Evolutionary conservation across 140 eudicot genomes (phyloP).

Genomic region (Bidens hawaiensis): DNA sequence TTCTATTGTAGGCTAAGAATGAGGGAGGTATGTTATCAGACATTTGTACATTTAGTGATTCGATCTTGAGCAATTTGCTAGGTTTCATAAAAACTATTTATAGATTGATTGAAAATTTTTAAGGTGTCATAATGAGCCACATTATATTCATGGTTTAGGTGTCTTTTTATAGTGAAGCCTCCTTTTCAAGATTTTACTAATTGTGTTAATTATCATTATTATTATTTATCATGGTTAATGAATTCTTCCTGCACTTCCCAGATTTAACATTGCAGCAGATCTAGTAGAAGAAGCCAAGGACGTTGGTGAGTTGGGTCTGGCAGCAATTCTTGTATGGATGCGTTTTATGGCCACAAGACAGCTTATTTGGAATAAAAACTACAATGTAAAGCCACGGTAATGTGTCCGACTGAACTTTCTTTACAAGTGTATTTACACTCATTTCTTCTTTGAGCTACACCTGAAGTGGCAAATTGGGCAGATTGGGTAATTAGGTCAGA

Average conservation of each 20-base stretch:
- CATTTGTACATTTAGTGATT: neutral
- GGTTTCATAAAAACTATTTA: neutral
- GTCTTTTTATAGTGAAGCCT: neutral
- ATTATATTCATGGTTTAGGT: slow-evolving; percentile 7
- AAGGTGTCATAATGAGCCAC: neutral
- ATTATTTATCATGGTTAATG: neutral
- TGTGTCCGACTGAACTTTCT: neutral
- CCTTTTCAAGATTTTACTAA: neutral
- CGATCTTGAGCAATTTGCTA: neutral
- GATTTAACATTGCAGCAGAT: slow-evolving; percentile 98
- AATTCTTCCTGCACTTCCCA: slow-evolving; percentile 30
- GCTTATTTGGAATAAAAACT: slow-evolving; percentile 95
- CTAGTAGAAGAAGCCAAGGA: slow-evolving; percentile 70
- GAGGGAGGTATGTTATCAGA: neutral
- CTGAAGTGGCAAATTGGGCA: neutral
- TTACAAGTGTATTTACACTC: slow-evolving; percentile 2
- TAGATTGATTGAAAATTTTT: neutral
- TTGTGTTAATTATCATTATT: slow-evolving; percentile 6
- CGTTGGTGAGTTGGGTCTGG: slow-evolving; percentile 81
- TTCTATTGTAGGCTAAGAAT: slow-evolving; percentile 4
- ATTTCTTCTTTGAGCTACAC: neutral
- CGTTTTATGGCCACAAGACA: slow-evolving; percentile 99
- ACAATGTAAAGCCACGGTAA: slow-evolving; percentile 98
- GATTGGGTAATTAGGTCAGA: neutral
- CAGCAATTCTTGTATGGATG: slow-evolving; percentile 99